Conservation (phyloP, 2,329 filamentous ascomycete species). For the Alternaria ventricosa region DNA sequence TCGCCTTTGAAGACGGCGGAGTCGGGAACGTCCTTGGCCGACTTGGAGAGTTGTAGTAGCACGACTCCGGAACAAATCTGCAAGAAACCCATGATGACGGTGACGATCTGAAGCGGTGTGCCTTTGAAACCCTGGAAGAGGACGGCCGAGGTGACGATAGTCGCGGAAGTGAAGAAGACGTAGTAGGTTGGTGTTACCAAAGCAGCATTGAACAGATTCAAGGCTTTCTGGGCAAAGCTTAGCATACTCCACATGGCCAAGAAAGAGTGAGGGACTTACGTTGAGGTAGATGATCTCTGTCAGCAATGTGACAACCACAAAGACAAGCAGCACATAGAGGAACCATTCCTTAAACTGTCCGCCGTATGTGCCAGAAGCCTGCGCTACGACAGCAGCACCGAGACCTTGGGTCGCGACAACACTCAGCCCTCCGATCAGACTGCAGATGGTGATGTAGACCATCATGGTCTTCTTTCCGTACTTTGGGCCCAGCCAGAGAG, state of each 20-base stretch:
- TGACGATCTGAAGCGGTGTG: conserved; percentile 77
- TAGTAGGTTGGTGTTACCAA: conserved; percentile 98
- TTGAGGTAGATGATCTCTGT: conserved; percentile 97
- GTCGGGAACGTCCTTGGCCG: conserved; percentile 95
- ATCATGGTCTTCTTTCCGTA: conserved; percentile 98
- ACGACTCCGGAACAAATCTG: conserved; percentile 94
- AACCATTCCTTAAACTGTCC: conserved; percentile 98
- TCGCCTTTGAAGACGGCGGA: conserved; percentile 90
- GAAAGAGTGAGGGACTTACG: conserved; percentile 62
- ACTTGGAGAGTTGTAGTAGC: conserved; percentile 94
- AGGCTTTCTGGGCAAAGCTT: conserved; percentile 76
- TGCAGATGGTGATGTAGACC: conserved; percentile 96
- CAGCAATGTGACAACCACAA: conserved; percentile 85
- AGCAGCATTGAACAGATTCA: conserved; percentile 96
- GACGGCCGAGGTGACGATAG: conserved; percentile 91
- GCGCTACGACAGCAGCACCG: conserved; percentile 87
- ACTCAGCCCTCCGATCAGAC: conserved; percentile 89
- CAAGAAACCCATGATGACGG: conserved; percentile 90
- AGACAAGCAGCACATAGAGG: conserved; percentile 86
- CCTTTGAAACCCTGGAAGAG: conserved; percentile 95
- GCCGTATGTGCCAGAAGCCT: conserved; percentile 71
- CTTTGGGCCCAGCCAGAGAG: conserved; percentile 80
- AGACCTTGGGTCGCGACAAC: conserved; percentile 94
- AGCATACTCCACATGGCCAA: conserved; percentile 5
- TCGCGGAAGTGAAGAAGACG: conserved; percentile 95